Evolutionary conservation across 805 yeast species (phyloP), one percentile per base, ranked within the genome.

Genomic region (Metschnikowia vanudenii): DNA sequence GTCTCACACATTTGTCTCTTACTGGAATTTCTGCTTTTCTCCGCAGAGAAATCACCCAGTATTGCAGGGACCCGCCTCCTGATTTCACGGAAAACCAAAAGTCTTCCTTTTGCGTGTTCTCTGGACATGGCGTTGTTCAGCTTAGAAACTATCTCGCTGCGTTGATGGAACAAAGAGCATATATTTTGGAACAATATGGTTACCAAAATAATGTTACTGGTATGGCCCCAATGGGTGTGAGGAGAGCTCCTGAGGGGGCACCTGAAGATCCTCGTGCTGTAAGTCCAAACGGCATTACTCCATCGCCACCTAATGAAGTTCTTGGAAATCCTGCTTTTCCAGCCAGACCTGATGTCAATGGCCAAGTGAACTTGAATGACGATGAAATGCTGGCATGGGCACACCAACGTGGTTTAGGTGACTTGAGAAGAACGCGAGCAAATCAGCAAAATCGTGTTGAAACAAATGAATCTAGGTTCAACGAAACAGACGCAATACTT

Each of bases 1-100:
- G 83, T 53, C 72, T 92, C 46, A 90, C 97, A 1, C 99, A 92
- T 65, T 74, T 92, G 49, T 88, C 96, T 10, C 74, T 92, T 50
- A 94, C 98, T 0, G 99, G 98, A 0, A 90, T 92, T 20, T 74
- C 84, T 1, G 86, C 96, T n/a, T 92, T 94, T 68, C 75, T 92
- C 61, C 77, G 96, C 50, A 76, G 84, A 9, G 97, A 92, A 59
- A 81, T 92, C 40, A 85, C 92, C 0, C 82, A 80, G 53, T 91
- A 81, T 65, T 91, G 97, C 64, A 83, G 98, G 24, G 87, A 84
- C 8, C 94, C 98, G 1, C 98, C 99, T 3, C 81, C 86, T 11
- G 97, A 90, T 57, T 91, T 94, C 63, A 90, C 84, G 43, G 88
- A 84, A 46, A 85, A 85, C 58, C 99, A 94, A 64, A 84, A 84